These are phyloP conservation scores for Kwoniella sp. DNA, from an alignment of 768 basidiomycete genomes.

Conservation along the genomic window DNA sequence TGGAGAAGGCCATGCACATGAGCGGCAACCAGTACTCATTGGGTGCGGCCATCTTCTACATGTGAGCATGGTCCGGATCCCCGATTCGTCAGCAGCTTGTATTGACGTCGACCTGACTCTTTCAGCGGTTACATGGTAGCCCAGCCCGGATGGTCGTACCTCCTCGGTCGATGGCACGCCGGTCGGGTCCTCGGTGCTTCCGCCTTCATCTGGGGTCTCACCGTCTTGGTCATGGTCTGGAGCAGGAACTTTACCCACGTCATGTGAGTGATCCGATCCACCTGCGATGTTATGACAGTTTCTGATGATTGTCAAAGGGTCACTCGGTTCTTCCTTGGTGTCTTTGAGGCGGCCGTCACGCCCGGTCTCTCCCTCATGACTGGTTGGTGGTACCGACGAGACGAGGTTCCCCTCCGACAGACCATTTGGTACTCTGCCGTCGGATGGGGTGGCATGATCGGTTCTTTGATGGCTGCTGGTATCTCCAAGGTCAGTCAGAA, in stretches of 20 bases:
- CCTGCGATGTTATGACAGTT: too few species aligned
- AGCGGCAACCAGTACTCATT: slow-evolving; percentile 39
- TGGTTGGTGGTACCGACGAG: slow-evolving; percentile 46
- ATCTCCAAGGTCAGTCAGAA: slow-evolving; percentile 27
- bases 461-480: slow-evolving; percentile 49
- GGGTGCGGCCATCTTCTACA: slow-evolving; percentile 35
- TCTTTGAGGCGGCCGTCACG: slow-evolving; percentile 49
- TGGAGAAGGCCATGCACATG: slow-evolving; percentile 45
- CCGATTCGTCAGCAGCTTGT: neutral
- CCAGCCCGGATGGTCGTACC: slow-evolving; percentile 40
- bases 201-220: slow-evolving; percentile 47
- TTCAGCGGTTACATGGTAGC: slow-evolving; percentile 44
- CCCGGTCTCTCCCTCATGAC: slow-evolving; percentile 50
- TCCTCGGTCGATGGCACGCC: slow-evolving; percentile 47
- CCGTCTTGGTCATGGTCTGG: slow-evolving; percentile 44
- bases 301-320: too few species aligned
- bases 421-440: slow-evolving; percentile 50
- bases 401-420: slow-evolving; percentile 46
- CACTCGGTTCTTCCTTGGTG: slow-evolving; percentile 49
- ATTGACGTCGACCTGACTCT: slow-evolving; percentile 4
- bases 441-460: slow-evolving; percentile 51
- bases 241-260: slow-evolving; percentile 43
- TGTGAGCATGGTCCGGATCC: slow-evolving; percentile 6
- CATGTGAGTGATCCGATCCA: too few species aligned
- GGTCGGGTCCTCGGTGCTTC: slow-evolving; percentile 46